These are phyloP conservation scores for Talaromyces sp. DNA, from an alignment of 2,329 filamentous ascomycete genomes.

Conservation along the genomic window DNA sequence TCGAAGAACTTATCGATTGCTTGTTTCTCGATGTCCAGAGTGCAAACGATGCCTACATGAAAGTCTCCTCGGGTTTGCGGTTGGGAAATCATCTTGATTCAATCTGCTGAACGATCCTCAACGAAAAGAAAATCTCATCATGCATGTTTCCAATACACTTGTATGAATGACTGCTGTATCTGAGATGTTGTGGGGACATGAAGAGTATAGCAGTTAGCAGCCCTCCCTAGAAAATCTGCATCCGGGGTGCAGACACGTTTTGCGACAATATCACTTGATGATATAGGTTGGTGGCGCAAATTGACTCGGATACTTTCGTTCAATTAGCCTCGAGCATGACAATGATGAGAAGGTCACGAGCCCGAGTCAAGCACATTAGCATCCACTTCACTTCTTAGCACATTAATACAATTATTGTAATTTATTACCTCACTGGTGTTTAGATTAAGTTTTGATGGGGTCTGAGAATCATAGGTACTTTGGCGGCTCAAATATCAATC, in stretches of 20 bases:
- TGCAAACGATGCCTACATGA: slow-evolving; percentile 9
- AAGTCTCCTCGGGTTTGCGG: slow-evolving; percentile 10
- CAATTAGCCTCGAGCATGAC: not conserved
- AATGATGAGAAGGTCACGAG: not conserved
- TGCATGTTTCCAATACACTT: not conserved
- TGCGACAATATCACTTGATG: not conserved
- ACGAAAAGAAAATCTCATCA: not conserved
- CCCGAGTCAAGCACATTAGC: not conserved
- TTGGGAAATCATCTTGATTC: not conserved
- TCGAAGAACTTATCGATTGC: slow-evolving; percentile 12
- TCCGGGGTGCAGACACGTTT: not conserved
- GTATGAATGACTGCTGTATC: not conserved
- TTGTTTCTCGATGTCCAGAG: slow-evolving; percentile 9
- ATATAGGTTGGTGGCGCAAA: not conserved
- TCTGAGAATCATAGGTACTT: not conserved
- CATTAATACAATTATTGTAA: not conserved
- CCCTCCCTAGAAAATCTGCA: not conserved
- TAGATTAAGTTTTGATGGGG: not conserved
- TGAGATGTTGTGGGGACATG: not conserved
- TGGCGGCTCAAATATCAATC: not conserved
- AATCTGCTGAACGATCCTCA: not conserved
- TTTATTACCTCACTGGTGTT: not conserved
- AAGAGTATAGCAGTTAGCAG: not conserved
- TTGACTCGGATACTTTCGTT: not conserved
- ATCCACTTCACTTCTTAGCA: not conserved